phyloP scores from a whole-genome alignment of 139 green algal species.

The Closterium sp. region DNA sequence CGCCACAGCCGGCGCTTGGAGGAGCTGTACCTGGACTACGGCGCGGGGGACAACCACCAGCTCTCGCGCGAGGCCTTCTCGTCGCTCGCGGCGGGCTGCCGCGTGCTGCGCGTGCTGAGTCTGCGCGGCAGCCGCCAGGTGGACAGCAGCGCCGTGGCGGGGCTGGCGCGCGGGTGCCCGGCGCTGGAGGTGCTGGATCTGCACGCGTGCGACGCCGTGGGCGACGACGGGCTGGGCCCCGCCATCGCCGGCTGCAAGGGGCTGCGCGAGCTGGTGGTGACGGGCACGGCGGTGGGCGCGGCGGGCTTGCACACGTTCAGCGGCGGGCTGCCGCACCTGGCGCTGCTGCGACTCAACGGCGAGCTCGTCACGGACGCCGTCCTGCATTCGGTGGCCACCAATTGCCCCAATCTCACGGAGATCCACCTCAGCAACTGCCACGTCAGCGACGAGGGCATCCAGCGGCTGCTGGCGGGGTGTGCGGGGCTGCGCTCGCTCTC shows the following conservation, averaged over 20 bases:
- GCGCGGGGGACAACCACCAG: neutral
- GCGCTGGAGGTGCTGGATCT: slow-evolving; percentile 16
- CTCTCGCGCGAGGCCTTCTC: slow-evolving; percentile 10
- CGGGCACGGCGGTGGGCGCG: slow-evolving; percentile 22
- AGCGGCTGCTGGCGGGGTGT: slow-evolving; percentile 7
- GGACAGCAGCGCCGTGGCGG: slow-evolving; percentile 5
- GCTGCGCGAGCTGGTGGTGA: slow-evolving; percentile 19
- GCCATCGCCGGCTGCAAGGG: slow-evolving; percentile 28
- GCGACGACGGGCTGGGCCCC: neutral
- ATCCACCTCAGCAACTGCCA: slow-evolving; percentile 27
- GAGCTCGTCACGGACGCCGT: slow-evolving; percentile 22
- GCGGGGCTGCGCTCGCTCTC: neutral
- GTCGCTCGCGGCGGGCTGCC: slow-evolving; percentile 15
- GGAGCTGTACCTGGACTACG: slow-evolving; percentile 35
- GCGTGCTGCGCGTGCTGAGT: slow-evolving; percentile 4
- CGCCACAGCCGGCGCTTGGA: slow-evolving; percentile 12
- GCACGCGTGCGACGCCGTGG: slow-evolving; percentile 30
- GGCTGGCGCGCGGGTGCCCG: slow-evolving; percentile 18
- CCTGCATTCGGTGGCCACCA: slow-evolving; percentile 3
- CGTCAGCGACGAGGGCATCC: slow-evolving; percentile 14
- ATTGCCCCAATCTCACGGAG: slow-evolving; percentile 5
- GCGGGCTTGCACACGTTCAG: neutral
- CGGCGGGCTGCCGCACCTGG: slow-evolving; percentile 5
- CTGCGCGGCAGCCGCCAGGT: slow-evolving; percentile 30
- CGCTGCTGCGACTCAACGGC: slow-evolving; percentile 10